Evolutionary conservation across 306 rosid species (phyloP), one percentile per base, ranked within the genome.

Genomic region (Cicer bijugum): DNA sequence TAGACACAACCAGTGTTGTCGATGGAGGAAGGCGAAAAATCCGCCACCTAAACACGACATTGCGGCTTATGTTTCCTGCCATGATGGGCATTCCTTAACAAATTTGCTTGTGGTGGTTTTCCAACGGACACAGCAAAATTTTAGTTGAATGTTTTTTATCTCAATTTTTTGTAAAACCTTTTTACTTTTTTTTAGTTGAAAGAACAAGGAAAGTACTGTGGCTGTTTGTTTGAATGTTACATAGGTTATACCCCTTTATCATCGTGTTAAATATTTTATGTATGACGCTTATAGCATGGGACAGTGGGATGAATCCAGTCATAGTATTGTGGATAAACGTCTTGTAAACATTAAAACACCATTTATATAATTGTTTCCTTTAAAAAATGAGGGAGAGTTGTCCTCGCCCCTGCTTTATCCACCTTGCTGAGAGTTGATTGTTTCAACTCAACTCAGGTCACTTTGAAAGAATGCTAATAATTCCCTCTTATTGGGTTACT

Each of bases 401-500:
- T 28, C 38, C 63, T 11, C 2, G 5, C 19, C 16, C 44, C 33
- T 14, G 9, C 45, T 69, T 51, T 6, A 35, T 51, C 33, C 12
- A 19, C 48, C 48, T 11, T 15, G 61, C 47, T 20, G 48, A 51
- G 23, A 48, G 9, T 33, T 75, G 9, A 42, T 48, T 6, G 9
- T 52, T 82, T 80, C 53, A 52, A 44, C 5, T 28, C 5, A 28
- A 28, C 35, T 28, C 5, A 28, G 35, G 35, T 45, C 19, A 42
- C 12, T 72, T 61, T 43, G 37, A 46, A 50, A 50, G 80, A 45
- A 75, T 48, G 68, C 47, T 69, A 42, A 60, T 20, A 11, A 52
- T 56, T 15, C 16, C 16, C 40, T 17, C 5, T 72, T 69, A 57
- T 51, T 66, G 66, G 43, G 71, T 78, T 76, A 74, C 77, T 43